Percentiles rank a stretch among this genome's conserved stretches.
phyloP scores from a whole-genome alignment of 1,284 basidiomycete species.

The Ceratobasidium sp. region DNA sequence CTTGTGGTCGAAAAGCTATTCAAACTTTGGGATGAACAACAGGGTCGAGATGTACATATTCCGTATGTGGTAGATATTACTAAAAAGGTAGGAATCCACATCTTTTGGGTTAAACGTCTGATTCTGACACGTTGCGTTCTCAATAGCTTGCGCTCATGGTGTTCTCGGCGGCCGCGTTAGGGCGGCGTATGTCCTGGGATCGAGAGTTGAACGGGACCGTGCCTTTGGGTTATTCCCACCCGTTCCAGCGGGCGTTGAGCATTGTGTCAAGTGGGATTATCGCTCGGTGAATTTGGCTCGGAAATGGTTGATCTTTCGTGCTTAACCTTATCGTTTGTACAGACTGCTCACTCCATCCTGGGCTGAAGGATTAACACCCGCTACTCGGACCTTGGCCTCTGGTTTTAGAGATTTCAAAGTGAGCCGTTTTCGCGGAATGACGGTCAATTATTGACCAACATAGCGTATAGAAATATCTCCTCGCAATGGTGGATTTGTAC shows the following conservation, averaged over 20 bases:
- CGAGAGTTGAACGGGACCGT: background rate
- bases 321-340: background rate
- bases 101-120: background rate
- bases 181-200: constrained; percentile 23
- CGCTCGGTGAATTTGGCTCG: background rate
- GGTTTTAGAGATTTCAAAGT: constrained; percentile 15
- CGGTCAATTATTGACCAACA: background rate
- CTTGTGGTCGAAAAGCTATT: background rate
- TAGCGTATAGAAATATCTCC: background rate
- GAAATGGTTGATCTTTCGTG: too few relatives aligned
- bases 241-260: constrained; percentile 11
- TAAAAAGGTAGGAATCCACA: background rate
- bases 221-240: constrained; percentile 7
- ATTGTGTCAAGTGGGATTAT: background rate
- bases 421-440: background rate
- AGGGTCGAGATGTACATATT: background rate
- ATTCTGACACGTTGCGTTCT: background rate
- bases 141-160: constrained; percentile 36
- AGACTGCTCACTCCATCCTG: background rate
- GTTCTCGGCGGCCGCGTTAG: constrained; percentile 26
- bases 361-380: background rate
- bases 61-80: background rate
- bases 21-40: background rate
- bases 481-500: background rate
- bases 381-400: background rate